Percentiles rank a stretch among this genome's conserved stretches.
phyloP scores from a whole-genome alignment of 495 filamentous ascomycete species.

The Penicillium canariense region DNA sequence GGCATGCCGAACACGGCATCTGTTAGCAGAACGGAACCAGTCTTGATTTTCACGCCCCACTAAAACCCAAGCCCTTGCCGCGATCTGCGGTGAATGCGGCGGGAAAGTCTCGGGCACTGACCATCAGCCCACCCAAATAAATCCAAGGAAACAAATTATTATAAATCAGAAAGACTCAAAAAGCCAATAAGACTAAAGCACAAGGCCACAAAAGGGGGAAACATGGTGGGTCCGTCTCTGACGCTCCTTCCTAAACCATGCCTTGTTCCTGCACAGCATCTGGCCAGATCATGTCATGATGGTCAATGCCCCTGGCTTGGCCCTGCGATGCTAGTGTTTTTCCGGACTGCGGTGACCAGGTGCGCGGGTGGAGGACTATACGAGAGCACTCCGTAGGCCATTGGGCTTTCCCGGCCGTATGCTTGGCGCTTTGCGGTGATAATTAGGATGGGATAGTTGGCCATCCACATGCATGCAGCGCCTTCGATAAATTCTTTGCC shows the following conservation, averaged over 20 bases:
- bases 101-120: slow-evolving; percentile 5
- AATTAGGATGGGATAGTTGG: neutral
- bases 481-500: too few relatives aligned
- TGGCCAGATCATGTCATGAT: neutral
- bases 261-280: neutral
- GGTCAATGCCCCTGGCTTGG: neutral
- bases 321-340: neutral
- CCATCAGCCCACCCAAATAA: slow-evolving; percentile 14
- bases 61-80: slow-evolving; percentile 18
- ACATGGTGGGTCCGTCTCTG: neutral
- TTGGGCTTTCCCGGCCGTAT: neutral
- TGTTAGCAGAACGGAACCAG: slow-evolving; percentile 16
- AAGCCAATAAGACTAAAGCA: neutral
- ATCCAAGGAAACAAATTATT: neutral
- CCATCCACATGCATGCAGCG: too few relatives aligned
- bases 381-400: neutral
- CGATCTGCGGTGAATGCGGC: slow-evolving; percentile 22
- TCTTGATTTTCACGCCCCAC: slow-evolving; percentile 22
- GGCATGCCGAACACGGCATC: slow-evolving; percentile 25
- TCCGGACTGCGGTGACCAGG: slow-evolving; percentile 4
- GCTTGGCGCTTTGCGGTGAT: too few relatives aligned
- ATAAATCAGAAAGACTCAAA: neutral
- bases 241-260: slow-evolving; percentile 17
- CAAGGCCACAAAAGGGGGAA: slow-evolving; percentile 8
- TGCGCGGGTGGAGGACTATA: neutral